Evolutionary conservation across 495 filamentous ascomycete genomes (phyloP), one percentile per base, ranked within the genome.

Genomic region (Articulospora tetracladia): DNA sequence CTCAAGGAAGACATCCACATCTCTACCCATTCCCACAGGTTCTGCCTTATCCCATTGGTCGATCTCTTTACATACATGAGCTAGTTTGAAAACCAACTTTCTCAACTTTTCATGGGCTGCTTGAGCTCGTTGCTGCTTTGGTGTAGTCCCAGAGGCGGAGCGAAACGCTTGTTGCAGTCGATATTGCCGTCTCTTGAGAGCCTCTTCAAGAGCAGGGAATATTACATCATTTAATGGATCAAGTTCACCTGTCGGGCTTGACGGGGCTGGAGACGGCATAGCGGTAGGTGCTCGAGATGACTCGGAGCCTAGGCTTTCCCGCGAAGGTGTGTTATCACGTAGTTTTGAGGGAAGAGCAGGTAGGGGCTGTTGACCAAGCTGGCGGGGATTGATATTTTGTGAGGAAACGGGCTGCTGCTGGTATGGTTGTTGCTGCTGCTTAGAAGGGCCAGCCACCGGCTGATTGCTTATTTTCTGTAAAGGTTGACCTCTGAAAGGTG

Each of bases 11-110:
- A 86, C 87, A 49, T 84, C 82, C 19, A 97, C 90, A 13, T 90
- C 92, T 36, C 87, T 87, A 3, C 91, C 93, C 94, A 98, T 96
- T 0, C 90, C 88, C 1, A 98, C 91, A 6, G 90, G 88, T 53
- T 87, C 86, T 48, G 84, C 83, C 68, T 83, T 86, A 70, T 98
- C 94, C 73, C 84, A 88, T 47, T 86, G 81, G 68, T 98, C 93
- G 62, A 98, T 90, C 70, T 94, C 90, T 64, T 83, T 84, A 69
- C 96, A 93, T 17, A 92, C 77, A 50, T 86, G 79, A 2, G 85
- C 86, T 10, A 92, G 77, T 61, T 93, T 92, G 60, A 83, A 84
- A 7, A 94, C 86, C 20, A 93, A 77, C 62, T 84, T 83, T 64
- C 87, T 85, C 52, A 98, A 84, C 67, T 86, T 86, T 36, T 91